phyloP scores from a whole-genome alignment of 805 yeast species.

The Schwanniomyces occidentalis region DNA sequence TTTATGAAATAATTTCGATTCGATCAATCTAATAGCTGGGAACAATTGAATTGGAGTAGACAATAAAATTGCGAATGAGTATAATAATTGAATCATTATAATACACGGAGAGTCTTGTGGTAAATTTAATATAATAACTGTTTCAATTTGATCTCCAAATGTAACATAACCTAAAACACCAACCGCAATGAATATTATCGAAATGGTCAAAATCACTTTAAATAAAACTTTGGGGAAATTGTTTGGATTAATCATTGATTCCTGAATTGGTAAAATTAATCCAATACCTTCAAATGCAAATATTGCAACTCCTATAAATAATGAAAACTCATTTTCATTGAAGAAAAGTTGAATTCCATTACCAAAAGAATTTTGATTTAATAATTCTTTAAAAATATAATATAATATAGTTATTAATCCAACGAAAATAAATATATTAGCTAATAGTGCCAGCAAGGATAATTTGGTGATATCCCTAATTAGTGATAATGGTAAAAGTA shows the following conservation, averaged over 20 bases:
- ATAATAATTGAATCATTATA: conserved; percentile 65
- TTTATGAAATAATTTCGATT: conserved; percentile 54
- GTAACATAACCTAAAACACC: conserved; percentile 72
- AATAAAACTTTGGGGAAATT: conserved; percentile 67
- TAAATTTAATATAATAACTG: conserved; percentile 69
- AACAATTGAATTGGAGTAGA: conserved; percentile 81
- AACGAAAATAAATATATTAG: conserved; percentile 65
- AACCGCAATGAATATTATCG: conserved; percentile 58
- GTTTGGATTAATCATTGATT: conserved; percentile 75
- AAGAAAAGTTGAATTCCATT: conserved; percentile 50
- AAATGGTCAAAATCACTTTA: conserved; percentile 62
- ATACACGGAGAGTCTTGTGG: conserved; percentile 68
- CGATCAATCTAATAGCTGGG: conserved; percentile 76
- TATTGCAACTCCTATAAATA: conserved; percentile 80
- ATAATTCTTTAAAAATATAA: conserved; percentile 50
- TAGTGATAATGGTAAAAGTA: conserved; percentile 68
- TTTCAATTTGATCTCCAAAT: conserved; percentile 61
- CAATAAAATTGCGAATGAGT: conserved; percentile 70
- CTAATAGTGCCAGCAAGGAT: conserved; percentile 69
- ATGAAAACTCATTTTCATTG: conserved; percentile 60
- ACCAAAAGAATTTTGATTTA: conserved; percentile 44
- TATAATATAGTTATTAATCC: conserved; percentile 67
- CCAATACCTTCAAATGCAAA: conserved; percentile 92
- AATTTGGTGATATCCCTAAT: conserved; percentile 75
- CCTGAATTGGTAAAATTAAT: conserved; percentile 76